A percentile compares a stretch with the other conserved stretches of the same genome.
These are phyloP conservation scores for Casuarina glauca DNA, from an alignment of 306 rosid species.

Conservation along the genomic window DNA sequence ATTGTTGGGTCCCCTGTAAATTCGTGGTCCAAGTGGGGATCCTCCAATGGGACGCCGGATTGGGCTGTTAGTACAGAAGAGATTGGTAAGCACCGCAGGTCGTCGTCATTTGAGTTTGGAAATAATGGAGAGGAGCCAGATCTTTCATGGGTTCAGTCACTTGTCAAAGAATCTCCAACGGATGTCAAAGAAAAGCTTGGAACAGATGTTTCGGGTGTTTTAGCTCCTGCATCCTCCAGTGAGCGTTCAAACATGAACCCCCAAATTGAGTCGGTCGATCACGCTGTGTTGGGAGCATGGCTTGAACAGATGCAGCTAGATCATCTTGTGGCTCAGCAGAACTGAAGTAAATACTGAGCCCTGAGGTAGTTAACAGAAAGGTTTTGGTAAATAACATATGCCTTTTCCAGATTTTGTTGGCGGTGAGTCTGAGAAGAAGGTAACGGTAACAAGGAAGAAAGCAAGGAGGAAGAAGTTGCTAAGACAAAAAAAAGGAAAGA, in stretches of 20 bases:
- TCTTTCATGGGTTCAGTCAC: slow-evolving; percentile 96
- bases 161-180: slow-evolving; percentile 85
- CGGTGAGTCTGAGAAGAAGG: slow-evolving; percentile 29
- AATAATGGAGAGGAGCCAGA: slow-evolving; percentile 93
- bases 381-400: slow-evolving; percentile 44
- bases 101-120: slow-evolving; percentile 84
- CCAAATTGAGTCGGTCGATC: slow-evolving; percentile 53
- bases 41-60: slow-evolving; percentile 68
- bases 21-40: slow-evolving; percentile 91
- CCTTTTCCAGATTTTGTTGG: slow-evolving; percentile 47
- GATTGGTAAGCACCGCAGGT: slow-evolving; percentile 69
- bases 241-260: slow-evolving; percentile 52
- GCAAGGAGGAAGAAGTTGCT: slow-evolving; percentile 20
- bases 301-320: slow-evolving; percentile 68
- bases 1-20: slow-evolving; percentile 49
- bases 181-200: slow-evolving; percentile 65
- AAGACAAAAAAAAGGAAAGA: slow-evolving; percentile 15
- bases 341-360: slow-evolving; percentile 37
- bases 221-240: slow-evolving; percentile 36
- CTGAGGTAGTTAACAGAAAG: slow-evolving; percentile 44
- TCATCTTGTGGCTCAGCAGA: slow-evolving; percentile 69
- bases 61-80: slow-evolving; percentile 78
- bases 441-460: slow-evolving; percentile 25
- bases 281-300: slow-evolving; percentile 64
- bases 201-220: slow-evolving; percentile 34